Evolutionary conservation across 1,284 basidiomycete species (phyloP).

Genomic region (Leccinum laetum): DNA sequence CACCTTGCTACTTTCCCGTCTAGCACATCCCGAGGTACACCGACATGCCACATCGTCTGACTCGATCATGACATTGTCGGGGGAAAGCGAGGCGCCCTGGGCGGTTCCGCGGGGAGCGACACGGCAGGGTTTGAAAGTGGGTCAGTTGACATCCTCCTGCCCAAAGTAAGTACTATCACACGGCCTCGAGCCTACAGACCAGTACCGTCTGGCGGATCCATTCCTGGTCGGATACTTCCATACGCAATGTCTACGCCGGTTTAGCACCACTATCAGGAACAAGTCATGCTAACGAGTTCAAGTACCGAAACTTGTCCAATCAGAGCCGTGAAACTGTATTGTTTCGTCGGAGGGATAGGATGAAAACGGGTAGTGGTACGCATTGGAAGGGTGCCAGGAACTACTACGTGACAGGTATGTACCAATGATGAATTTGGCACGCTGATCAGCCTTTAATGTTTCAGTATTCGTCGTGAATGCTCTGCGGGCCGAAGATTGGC

Average conservation of each 20-base stretch:
- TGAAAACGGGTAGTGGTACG: background rate
- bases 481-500: background rate
- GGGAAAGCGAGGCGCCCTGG: background rate
- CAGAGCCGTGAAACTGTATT: background rate
- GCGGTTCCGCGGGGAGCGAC: background rate
- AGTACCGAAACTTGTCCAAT: background rate
- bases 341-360: background rate
- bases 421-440: background rate
- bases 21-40: background rate
- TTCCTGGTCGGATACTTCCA: background rate
- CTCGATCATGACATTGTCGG: background rate
- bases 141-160: background rate
- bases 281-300: no score
- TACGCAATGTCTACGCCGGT: background rate
- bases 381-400: background rate
- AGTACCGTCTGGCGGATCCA: background rate
- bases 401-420: background rate
- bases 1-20: background rate
- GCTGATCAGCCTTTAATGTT: background rate
- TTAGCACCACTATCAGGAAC: no score
- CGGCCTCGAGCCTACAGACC: background rate
- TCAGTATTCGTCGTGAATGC: background rate
- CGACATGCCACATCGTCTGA: background rate
- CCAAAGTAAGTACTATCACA: background rate
- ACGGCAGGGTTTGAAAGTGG: background rate